These are phyloP conservation scores for Isoetes engelmannii DNA, from an alignment of 83 land plant genomes.

Conservation along the genomic window DNA sequence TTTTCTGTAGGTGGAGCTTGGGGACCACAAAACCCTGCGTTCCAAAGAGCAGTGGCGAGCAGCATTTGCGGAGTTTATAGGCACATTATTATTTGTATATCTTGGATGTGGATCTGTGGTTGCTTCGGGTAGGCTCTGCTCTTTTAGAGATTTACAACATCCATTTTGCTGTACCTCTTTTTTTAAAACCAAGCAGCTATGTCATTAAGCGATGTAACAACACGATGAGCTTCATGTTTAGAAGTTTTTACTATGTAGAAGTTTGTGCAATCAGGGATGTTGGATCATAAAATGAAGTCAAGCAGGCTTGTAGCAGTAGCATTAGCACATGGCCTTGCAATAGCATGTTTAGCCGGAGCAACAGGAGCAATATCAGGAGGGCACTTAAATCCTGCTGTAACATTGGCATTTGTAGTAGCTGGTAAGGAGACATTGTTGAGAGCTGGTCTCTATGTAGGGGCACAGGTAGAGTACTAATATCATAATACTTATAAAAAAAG, in stretches of 20 bases:
- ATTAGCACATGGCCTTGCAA: slow-evolving; percentile 35
- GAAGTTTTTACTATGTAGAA: no score
- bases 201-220: neutral
- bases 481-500: no score
- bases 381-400: slow-evolving; percentile 39
- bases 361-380: slow-evolving; percentile 45
- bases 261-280: slow-evolving; percentile 20
- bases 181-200: neutral
- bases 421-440: slow-evolving; percentile 39
- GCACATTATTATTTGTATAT: slow-evolving; percentile 36
- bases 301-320: slow-evolving; percentile 35
- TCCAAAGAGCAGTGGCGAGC: slow-evolving; percentile 43
- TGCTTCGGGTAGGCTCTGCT: slow-evolving; percentile 26
- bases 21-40: slow-evolving; percentile 35
- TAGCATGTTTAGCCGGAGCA: slow-evolving; percentile 34
- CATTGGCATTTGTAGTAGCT: slow-evolving; percentile 38
- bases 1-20: slow-evolving; percentile 30
- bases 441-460: slow-evolving; percentile 31
- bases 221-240: neutral
- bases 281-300: slow-evolving; percentile 24
- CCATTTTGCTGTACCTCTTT: neutral
- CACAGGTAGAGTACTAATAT: slow-evolving; percentile 22
- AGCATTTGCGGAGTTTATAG: slow-evolving; percentile 35
- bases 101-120: slow-evolving; percentile 41
- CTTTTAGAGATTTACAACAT: neutral